Conservation (phyloP, 2,329 filamentous ascomycete genomes). For the Nigrospora sphaerica region DNA sequence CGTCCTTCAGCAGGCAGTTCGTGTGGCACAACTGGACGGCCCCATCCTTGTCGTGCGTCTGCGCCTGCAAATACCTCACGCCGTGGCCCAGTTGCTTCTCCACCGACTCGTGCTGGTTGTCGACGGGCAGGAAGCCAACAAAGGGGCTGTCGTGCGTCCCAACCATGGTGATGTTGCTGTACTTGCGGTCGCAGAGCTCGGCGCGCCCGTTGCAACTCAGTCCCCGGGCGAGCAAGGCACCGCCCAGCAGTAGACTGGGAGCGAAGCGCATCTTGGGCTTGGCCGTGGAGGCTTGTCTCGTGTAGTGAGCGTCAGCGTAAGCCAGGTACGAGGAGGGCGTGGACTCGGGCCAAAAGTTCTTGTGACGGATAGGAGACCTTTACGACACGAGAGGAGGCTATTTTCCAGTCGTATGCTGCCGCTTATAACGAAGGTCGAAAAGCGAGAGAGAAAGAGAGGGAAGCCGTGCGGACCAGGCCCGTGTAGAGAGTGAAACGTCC, state of each 20-base stretch:
- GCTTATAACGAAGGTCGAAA: too few species aligned
- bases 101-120: conserved; percentile 56
- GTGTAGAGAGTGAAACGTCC: too few species aligned
- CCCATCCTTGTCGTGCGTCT: conserved; percentile 49
- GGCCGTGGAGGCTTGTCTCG: too few species aligned
- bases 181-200: conserved; percentile 47
- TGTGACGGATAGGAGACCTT: too few species aligned
- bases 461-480: too few species aligned
- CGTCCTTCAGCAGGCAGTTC: conserved; percentile 51
- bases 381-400: too few species aligned
- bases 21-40: conserved; percentile 58
- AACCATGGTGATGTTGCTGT: conserved; percentile 53
- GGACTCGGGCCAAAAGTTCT: too few species aligned
- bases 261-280: too few species aligned
- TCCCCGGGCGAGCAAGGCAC: conserved; percentile 4
- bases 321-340: too few species aligned
- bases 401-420: too few species aligned
- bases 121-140: conserved; percentile 42
- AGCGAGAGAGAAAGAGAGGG: too few species aligned
- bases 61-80: conserved; percentile 57
- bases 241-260: background rate
- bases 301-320: too few species aligned
- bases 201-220: conserved; percentile 49
- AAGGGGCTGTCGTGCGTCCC: conserved; percentile 63
- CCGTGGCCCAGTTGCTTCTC: conserved; percentile 52